Evolutionary conservation across 768 basidiomycete genomes (phyloP).

Genomic region (Pholiota conissans): DNA sequence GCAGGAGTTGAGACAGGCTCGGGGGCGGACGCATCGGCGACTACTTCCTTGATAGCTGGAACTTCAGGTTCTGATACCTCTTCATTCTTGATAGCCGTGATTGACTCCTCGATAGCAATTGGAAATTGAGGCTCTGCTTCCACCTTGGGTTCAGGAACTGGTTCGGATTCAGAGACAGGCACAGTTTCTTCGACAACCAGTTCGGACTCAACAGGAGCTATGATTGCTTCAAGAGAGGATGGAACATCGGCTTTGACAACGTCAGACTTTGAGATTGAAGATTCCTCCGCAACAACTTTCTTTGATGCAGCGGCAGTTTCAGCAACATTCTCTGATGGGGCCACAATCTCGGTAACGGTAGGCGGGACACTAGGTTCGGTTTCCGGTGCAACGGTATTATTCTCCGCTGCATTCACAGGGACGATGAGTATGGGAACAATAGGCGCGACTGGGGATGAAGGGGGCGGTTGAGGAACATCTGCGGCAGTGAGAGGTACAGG

Average conservation of each 20-base stretch:
- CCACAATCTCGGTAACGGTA: slow-evolving; percentile 1
- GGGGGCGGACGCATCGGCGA: not conserved
- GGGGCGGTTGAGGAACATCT: slow-evolving; percentile 1
- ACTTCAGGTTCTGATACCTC: slow-evolving; percentile 2
- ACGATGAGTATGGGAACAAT: slow-evolving; percentile 36
- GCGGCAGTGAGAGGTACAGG: slow-evolving; percentile 3
- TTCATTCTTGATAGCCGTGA: not conserved
- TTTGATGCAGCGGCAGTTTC: slow-evolving; percentile 1
- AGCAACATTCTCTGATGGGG: not conserved
- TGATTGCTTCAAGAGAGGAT: too few relatives aligned
- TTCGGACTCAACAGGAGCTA: too few relatives aligned
- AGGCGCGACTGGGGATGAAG: slow-evolving; percentile 27
- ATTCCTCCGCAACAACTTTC: not conserved
- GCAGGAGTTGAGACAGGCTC: not conserved
- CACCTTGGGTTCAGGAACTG: not conserved
- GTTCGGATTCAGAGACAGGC: not conserved
- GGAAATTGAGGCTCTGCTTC: not conserved
- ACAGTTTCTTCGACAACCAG: not conserved
- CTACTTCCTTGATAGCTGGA: not conserved
- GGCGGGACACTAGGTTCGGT: not conserved
- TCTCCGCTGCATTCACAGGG: slow-evolving; percentile 41
- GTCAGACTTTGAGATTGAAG: not conserved
- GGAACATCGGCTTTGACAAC: not conserved
- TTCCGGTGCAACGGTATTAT: slow-evolving; percentile 25
- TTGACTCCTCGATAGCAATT: not conserved